Base-by-base conservation (phyloP, 176 grass and related monocot genomes). In the Carex kokanica region DNA sequence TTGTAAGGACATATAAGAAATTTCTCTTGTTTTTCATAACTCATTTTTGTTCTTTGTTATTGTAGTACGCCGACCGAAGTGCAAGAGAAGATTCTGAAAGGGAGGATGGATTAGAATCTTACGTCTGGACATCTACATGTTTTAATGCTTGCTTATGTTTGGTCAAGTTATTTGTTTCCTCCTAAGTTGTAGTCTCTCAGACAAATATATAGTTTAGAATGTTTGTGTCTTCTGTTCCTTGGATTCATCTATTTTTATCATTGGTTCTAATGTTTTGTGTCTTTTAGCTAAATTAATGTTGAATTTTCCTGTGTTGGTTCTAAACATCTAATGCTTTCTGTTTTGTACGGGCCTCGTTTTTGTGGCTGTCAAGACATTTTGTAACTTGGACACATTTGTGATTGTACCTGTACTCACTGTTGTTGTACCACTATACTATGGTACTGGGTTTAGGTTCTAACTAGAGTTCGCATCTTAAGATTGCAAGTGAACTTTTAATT, bases 61-160 rank as follows among this genome's bases (percentile, higher is more conserved):
- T 86, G 49, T 87, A 98, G 95, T 79, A 98, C 91, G 32, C 89
- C 93, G n/a, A 93, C 91, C 2, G 93, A 95, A 90, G 91, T 95
- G 81, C 88, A 83, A 85, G 93, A 98, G 89, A 93, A 85, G 69
- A 78, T 93, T 56, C 55, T 98, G 8, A 98, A 98, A 88, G 91
- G 91, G 72, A 90, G 93, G 81, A 98, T 95, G 96, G 92, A 98
- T 81, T 94, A 84, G 90, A 54, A 86, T 58, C 14, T 10, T n/a
- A 16, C 29, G 18, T 75, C 12, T 62, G 41, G 75, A 82, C 25
- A 84, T 27, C 27, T 29, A 74, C 70, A 74, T 74, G 71, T 74
- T 52, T 29, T 17, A 68, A 84, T 49, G 78, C 53, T 85, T 85
- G 45, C 24, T 79, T 85, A 57, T 36, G 29, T 89, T 21, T 10